Percentiles rank a stretch among this genome's conserved stretches.
Conservation (phyloP, 2,329 filamentous ascomycete species). For the Stachybotrys chartarum region DNA sequence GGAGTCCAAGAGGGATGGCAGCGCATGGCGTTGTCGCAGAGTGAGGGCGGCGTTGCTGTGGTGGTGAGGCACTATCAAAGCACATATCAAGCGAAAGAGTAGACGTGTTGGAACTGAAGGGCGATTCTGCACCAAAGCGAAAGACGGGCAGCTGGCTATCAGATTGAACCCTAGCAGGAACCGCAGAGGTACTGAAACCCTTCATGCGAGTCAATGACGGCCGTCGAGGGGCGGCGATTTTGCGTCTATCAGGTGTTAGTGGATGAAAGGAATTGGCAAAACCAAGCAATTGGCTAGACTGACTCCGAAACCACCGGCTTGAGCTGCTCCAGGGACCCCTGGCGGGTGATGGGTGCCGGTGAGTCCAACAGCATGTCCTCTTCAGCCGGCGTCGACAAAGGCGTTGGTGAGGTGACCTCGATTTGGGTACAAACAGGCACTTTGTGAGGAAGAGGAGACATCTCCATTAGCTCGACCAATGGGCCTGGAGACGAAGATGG, state of each 20-base stretch:
- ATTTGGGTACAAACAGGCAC: constrained; percentile 58
- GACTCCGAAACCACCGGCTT: constrained; percentile 46
- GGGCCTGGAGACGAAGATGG: constrained; percentile 73
- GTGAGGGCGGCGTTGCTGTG: constrained; percentile 57
- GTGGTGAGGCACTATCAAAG: constrained; percentile 68
- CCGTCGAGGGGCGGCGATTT: constrained; percentile 61
- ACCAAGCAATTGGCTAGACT: constrained; percentile 23
- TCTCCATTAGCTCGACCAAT: constrained; percentile 75
- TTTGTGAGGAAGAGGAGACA: constrained; percentile 90
- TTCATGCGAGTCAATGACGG: constrained; percentile 71
- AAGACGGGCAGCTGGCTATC: constrained; percentile 67
- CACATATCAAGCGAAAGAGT: constrained; percentile 67
- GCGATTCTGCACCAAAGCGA: constrained; percentile 53
- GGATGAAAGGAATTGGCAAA: background rate
- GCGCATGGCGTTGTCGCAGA: constrained; percentile 53
- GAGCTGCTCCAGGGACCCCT: constrained; percentile 35
- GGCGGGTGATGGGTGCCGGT: constrained; percentile 40
- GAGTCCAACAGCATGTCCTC: constrained; percentile 51
- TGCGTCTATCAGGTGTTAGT: constrained; percentile 42
- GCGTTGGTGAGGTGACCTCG: constrained; percentile 66
- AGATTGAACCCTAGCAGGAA: constrained; percentile 52
- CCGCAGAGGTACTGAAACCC: constrained; percentile 60
- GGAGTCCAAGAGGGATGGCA: constrained; percentile 50
- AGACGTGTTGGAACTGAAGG: constrained; percentile 18
- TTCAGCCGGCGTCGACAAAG: constrained; percentile 40